phyloP scores from a whole-genome alignment of 2,329 filamentous ascomycete species.

The Penicillium fuscoglaucum region DNA sequence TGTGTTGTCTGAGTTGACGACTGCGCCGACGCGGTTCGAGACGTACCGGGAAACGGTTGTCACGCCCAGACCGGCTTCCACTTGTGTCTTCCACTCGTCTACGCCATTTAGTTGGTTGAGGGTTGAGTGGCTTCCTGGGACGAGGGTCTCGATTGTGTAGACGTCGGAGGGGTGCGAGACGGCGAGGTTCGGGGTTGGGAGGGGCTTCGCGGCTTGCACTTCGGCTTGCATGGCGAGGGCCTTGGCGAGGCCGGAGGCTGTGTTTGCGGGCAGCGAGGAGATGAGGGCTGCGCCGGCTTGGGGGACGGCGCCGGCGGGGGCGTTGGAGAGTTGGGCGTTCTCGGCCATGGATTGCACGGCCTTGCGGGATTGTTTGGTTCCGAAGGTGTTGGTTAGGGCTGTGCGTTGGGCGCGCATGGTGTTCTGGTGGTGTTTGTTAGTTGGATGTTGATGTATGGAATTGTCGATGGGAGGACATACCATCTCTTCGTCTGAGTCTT shows the following conservation, averaged over 20 bases:
- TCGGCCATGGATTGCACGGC: slow-evolving; percentile 49
- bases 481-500: slow-evolving; percentile 33
- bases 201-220: slow-evolving; percentile 49
- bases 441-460: not conserved
- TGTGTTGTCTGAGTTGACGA: slow-evolving; percentile 41
- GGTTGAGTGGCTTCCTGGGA: slow-evolving; percentile 44
- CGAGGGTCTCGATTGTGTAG: slow-evolving; percentile 46
- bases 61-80: slow-evolving; percentile 38
- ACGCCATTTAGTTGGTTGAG: slow-evolving; percentile 45
- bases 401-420: slow-evolving; percentile 42
- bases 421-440: slow-evolving; percentile 29
- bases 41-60: slow-evolving; percentile 47
- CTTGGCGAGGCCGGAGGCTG: slow-evolving; percentile 35
- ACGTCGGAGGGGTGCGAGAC: slow-evolving; percentile 48
- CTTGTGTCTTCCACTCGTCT: slow-evolving; percentile 45
- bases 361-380: slow-evolving; percentile 53
- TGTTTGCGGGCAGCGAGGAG: slow-evolving; percentile 42
- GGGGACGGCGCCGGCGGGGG: slow-evolving; percentile 36
- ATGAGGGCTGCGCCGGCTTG: slow-evolving; percentile 47
- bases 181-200: slow-evolving; percentile 45
- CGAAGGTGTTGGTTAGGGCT: slow-evolving; percentile 51
- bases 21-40: slow-evolving; percentile 42
- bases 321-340: slow-evolving; percentile 49
- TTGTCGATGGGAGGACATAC: slow-evolving; percentile 21
- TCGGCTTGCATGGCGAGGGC: slow-evolving; percentile 40